Conservation (phyloP, 495 filamentous ascomycete species). For the Letharia columbiana region DNA sequence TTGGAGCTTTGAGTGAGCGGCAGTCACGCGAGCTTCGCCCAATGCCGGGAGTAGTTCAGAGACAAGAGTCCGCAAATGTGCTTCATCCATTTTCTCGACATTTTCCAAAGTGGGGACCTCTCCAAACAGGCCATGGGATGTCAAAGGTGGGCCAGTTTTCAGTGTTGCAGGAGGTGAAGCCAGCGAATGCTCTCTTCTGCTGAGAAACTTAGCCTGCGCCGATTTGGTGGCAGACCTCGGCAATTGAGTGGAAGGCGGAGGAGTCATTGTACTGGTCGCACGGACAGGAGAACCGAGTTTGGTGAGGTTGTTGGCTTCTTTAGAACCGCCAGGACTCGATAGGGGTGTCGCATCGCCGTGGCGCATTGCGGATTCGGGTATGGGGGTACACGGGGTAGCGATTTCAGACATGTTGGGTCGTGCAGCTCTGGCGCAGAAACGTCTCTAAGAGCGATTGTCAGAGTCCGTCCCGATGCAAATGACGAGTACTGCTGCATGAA, state of each 20-base stretch:
- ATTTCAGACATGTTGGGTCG: conserved; percentile 21
- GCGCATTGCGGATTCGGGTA: conserved; percentile 17
- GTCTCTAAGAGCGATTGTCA: neutral
- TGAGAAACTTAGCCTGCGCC: conserved; percentile 1
- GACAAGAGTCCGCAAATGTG: conserved; percentile 54
- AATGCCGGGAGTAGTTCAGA: conserved; percentile 44
- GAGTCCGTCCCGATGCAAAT: neutral
- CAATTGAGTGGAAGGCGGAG: conserved; percentile 66
- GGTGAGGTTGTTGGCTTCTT: neutral
- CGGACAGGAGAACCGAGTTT: conserved; percentile 17
- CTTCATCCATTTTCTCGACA: conserved; percentile 50
- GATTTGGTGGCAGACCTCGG: conserved; percentile 30
- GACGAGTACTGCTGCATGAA: neutral
- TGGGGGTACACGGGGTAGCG: conserved; percentile 22
- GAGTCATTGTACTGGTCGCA: conserved; percentile 49
- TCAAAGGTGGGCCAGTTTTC: conserved; percentile 41
- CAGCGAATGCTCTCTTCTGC: conserved; percentile 21
- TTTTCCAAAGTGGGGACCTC: conserved; percentile 54
- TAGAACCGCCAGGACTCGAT: conserved; percentile 30
- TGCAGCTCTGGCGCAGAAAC: neutral
- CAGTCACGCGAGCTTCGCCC: conserved; percentile 64
- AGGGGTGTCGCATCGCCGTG: conserved; percentile 10
- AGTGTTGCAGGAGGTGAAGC: conserved; percentile 52
- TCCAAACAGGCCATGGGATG: conserved; percentile 35
- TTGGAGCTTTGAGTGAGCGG: conserved; percentile 87